Evolutionary conservation across 2,329 filamentous ascomycete species (phyloP), one percentile per base, ranked within the genome.

Genomic region (Beauveria australis): DNA sequence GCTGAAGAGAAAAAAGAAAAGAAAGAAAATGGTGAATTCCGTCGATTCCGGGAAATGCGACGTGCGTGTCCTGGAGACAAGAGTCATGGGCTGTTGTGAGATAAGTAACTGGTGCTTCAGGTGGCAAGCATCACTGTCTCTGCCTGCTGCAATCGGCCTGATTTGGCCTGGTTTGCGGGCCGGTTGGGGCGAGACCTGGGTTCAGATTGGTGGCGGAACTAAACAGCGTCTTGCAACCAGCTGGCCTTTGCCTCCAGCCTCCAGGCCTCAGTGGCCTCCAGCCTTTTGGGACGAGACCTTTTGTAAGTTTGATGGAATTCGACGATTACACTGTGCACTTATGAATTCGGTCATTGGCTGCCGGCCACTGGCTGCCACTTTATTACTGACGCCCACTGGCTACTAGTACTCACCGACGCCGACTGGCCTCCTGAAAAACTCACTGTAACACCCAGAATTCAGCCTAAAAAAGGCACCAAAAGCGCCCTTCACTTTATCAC

Each of bases 91-190:
- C 33, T 40, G 46, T 24, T 28, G 30, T 40, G 19, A 12, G 5
- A 37, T 37, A 14, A 37, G 16, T 37, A 37, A 18, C 9, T 58
- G 22, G 16, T 59, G 56, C 56, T 59, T 59, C 56, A 59, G 56
- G 56, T 58, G 46, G 54, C 43, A 41, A 46, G 46, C 54, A 57
- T 48, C 44, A 49, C 18, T 59, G 57, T 59, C 57, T 53, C 49
- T 59, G 28, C 57, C 57, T 59, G 57, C 41, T 47, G 48, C 57
- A 59, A 53, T 59, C 14, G 57, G 48, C 24, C 44, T 49, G 33
- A 37, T 37, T 51, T 4, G 56, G 56, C 22, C 24, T 59, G 53
- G 41, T 41, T 30, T 30, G 46, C 44, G 26, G 53, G 26, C 22
- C 10, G 55, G 55, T 33, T 51, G 43, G 41, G 12, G 22, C 54